Evolutionary conservation across 108 stramenopile species (phyloP).

Genomic region (Fragilariopsis cylindrus): DNA sequence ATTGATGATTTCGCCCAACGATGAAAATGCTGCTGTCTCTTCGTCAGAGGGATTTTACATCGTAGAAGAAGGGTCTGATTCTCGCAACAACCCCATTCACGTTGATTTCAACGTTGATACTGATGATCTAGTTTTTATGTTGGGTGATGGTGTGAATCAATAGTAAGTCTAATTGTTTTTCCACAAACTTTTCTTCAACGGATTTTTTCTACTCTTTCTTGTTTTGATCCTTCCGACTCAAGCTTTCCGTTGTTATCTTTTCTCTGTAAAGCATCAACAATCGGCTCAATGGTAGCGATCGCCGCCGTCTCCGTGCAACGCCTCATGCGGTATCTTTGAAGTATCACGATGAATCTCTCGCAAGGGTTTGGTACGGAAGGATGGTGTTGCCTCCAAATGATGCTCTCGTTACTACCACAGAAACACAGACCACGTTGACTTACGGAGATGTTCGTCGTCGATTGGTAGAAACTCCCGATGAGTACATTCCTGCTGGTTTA

Average conservation of each 20-base stretch:
- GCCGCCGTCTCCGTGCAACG: constrained; percentile 24
- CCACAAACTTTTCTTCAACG: background rate
- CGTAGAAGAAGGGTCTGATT: constrained; percentile 35
- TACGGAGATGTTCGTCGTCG: constrained; percentile 64
- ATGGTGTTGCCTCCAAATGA: constrained; percentile 81
- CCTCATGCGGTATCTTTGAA: constrained; percentile 7
- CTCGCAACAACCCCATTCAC: constrained; percentile 7
- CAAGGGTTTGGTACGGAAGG: constrained; percentile 81
- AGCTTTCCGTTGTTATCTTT: constrained; percentile 63
- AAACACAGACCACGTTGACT: constrained; percentile 22
- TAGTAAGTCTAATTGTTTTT: constrained; percentile 26
- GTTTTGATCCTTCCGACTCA: constrained; percentile 49
- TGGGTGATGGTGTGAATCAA: constrained; percentile 87
- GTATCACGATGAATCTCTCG: background rate
- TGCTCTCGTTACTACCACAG: constrained; percentile 44
- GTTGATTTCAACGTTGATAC: constrained; percentile 51
- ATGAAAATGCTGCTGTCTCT: constrained; percentile 24
- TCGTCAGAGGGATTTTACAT: constrained; percentile 40
- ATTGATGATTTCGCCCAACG: constrained; percentile 25
- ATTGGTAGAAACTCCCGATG: constrained; percentile 24
- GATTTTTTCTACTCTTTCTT: background rate
- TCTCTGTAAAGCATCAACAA: constrained; percentile 9
- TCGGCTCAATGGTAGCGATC: background rate
- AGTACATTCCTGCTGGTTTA: constrained; percentile 19
- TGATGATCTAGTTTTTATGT: constrained; percentile 73